These are phyloP conservation scores for Amanita molliuscula DNA, from an alignment of 768 basidiomycete species.

Conservation along the genomic window DNA sequence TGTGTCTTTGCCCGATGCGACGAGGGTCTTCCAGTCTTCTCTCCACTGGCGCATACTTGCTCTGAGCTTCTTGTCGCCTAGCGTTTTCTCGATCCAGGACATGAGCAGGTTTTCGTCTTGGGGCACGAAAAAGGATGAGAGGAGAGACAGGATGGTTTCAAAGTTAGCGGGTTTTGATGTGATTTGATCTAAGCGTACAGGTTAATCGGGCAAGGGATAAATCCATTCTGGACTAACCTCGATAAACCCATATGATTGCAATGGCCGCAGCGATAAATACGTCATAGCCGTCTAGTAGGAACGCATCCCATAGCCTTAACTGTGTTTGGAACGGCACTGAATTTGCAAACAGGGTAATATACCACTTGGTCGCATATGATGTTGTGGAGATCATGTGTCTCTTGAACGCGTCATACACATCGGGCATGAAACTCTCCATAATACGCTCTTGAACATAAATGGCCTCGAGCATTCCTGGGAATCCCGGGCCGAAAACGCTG, in stretches of 20 bases:
- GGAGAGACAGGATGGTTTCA: constrained; percentile 82
- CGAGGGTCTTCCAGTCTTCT: constrained; percentile 66
- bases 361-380: constrained; percentile 98
- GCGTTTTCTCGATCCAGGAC: constrained; percentile 63
- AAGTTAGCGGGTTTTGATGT: constrained; percentile 72
- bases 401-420: constrained; percentile 77
- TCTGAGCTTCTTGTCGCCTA: constrained; percentile 55
- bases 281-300: constrained; percentile 85
- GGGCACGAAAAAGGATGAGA: constrained; percentile 93
- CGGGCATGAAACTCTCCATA: constrained; percentile 81
- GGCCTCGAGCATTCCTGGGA: constrained; percentile 91
- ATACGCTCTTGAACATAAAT: constrained; percentile 94
- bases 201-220: neutral
- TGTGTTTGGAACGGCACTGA: constrained; percentile 94
- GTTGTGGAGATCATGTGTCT: constrained; percentile 88
- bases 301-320: constrained; percentile 89
- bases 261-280: constrained; percentile 78
- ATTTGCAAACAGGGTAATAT: constrained; percentile 95
- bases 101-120: constrained; percentile 81
- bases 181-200: constrained; percentile 56
- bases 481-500: constrained; percentile 83
- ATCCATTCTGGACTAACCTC: constrained; percentile 39
- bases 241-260: constrained; percentile 85
- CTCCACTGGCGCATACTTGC: constrained; percentile 69
- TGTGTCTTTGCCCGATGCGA: constrained; percentile 51